Conservation (phyloP, 192 early-diverging fungal species). For the Coemansia sp. region DNA sequence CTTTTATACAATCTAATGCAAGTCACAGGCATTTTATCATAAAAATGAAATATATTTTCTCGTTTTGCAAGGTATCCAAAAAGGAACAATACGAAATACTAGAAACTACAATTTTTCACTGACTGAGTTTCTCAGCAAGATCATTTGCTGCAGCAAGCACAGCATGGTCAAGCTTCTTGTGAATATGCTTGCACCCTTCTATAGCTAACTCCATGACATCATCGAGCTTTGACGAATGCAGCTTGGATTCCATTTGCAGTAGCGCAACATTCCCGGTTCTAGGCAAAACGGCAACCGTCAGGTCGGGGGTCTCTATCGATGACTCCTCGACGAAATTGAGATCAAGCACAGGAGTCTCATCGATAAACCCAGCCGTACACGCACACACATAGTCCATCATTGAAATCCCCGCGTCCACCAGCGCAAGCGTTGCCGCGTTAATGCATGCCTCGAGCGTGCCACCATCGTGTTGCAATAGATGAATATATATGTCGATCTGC, state of each 20-base stretch:
- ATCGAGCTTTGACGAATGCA: conserved; percentile 73
- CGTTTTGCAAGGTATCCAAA: too few relatives aligned
- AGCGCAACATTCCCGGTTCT: conserved; percentile 80
- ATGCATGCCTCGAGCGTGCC: conserved; percentile 77
- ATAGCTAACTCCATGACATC: conserved; percentile 49
- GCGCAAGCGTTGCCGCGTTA: conserved; percentile 80
- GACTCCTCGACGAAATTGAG: conserved; percentile 88
- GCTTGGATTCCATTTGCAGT: conserved; percentile 84
- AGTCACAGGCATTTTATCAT: too few relatives aligned
- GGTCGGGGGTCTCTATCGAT: conserved; percentile 74
- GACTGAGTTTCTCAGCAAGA: conserved; percentile 43
- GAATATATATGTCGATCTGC: conserved; percentile 91
- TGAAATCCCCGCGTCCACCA: conserved; percentile 79
- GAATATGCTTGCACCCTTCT: conserved; percentile 56
- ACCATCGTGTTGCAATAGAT: conserved; percentile 93
- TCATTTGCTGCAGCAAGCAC: conserved; percentile 50
- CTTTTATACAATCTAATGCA: too few relatives aligned
- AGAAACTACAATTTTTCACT: too few relatives aligned
- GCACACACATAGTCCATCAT: conserved; percentile 85
- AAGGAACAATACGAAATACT: too few relatives aligned
- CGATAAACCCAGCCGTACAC: conserved; percentile 83
- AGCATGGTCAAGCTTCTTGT: conserved; percentile 49
- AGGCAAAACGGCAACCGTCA: conserved; percentile 85
- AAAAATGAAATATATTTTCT: too few relatives aligned
- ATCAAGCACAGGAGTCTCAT: conserved; percentile 72